Evolutionary conservation across 2,329 filamentous ascomycete genomes (phyloP), one percentile per base, ranked within the genome.

Genomic region (Talaromyces verruculosus): DNA sequence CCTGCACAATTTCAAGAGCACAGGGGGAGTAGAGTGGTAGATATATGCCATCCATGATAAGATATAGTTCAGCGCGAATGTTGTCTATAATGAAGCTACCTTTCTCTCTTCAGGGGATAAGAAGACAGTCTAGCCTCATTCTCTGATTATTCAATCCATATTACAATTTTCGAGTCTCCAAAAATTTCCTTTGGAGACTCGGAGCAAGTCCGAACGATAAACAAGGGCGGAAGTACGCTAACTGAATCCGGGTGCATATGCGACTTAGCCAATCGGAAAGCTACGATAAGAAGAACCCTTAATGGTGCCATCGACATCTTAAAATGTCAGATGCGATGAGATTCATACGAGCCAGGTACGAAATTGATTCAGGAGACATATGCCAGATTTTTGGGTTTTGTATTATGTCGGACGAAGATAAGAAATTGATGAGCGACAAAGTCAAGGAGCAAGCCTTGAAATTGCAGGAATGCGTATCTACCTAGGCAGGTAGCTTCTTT

Each of bases 281-380:
- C 49, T 30, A 13, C 47, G 47, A 63, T 63, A 63, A 55, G 15
- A 41, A 19, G n/a, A n/a, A n/a, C n/a, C n/a, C n/a, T n/a, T n/a
- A n/a, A n/a, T n/a, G n/a, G n/a, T n/a, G n/a, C n/a, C n/a, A n/a
- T n/a, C n/a, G n/a, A n/a, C n/a, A n/a, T n/a, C n/a, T n/a, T n/a
- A n/a, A n/a, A n/a, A n/a, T n/a, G n/a, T n/a, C n/a, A n/a, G n/a
- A n/a, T n/a, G n/a, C n/a, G n/a, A n/a, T n/a, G n/a, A n/a, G n/a
- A n/a, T n/a, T n/a, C n/a, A n/a, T n/a, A n/a, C n/a, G n/a, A n/a
- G n/a, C n/a, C n/a, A n/a, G n/a, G n/a, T n/a, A n/a, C n/a, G n/a
- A n/a, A n/a, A n/a, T n/a, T n/a, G n/a, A n/a, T n/a, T n/a, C n/a
- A n/a, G n/a, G n/a, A n/a, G n/a, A n/a, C n/a, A n/a, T n/a, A n/a